phyloP scores from a whole-genome alignment of 345 rosid genomes.

The Brassica cretica region DNA sequence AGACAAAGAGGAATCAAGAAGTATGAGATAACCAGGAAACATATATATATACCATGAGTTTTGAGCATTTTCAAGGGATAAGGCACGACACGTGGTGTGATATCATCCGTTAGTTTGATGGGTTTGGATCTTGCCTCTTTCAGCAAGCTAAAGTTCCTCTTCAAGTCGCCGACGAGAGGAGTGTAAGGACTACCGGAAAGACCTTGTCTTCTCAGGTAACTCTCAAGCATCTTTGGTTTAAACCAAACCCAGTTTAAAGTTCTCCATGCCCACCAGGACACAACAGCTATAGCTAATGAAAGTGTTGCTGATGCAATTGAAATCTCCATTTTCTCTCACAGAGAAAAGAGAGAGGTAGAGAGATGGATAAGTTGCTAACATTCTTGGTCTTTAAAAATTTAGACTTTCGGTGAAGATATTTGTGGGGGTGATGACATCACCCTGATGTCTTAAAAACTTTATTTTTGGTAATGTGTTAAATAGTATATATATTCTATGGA shows the following conservation, averaged over 20 bases:
- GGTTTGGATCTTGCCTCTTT: constrained; percentile 31
- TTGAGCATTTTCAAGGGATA: constrained; percentile 23
- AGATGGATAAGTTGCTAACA: neutral
- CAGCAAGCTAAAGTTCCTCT: constrained; percentile 8
- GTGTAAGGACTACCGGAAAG: constrained; percentile 40
- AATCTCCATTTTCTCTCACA: constrained; percentile 2
- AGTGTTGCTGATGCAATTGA: neutral
- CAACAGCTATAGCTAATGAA: neutral
- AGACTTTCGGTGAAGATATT: constrained; percentile 9
- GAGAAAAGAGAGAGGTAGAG: neutral
- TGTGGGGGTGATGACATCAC: constrained; percentile 2
- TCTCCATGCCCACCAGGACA: constrained; percentile 34
- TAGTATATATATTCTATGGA: neutral
- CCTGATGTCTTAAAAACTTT: neutral
- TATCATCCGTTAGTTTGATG: constrained; percentile 33
- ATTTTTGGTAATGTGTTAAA: neutral
- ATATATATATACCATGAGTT: constrained; percentile 23
- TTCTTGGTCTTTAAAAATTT: neutral
- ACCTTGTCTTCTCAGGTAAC: constrained; percentile 36
- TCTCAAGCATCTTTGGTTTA: constrained; percentile 38
- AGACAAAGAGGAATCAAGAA: neutral
- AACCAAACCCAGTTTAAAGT: constrained; percentile 36
- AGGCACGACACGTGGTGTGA: constrained; percentile 30
- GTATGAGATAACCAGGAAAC: neutral
- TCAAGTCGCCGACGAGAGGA: constrained; percentile 33